These are phyloP conservation scores for Chalciporus pseudorubinellus DNA, from an alignment of 768 basidiomycete species.

Conservation along the genomic window DNA sequence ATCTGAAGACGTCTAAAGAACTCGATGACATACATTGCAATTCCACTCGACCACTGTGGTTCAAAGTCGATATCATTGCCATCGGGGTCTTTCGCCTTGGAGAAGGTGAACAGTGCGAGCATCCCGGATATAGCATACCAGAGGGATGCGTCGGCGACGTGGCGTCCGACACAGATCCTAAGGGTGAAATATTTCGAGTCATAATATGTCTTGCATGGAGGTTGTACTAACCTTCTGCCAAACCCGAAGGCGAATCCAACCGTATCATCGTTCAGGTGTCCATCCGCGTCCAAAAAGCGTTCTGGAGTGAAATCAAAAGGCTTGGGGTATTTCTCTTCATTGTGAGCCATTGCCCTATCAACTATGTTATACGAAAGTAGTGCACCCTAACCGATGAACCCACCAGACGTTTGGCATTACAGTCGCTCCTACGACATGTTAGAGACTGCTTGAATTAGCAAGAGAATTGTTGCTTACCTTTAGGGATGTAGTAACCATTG, in stretches of 20 bases:
- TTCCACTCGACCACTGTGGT: conserved; percentile 14
- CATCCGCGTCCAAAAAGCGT: conserved; percentile 26
- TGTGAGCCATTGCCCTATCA: conserved; percentile 33
- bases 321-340: conserved; percentile 31
- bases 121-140: conserved; percentile 28
- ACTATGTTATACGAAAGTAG: neutral
- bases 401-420: conserved; percentile 30
- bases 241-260: conserved; percentile 22
- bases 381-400: neutral
- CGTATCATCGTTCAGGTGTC: conserved; percentile 23
- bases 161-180: conserved; percentile 22
- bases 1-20: no score
- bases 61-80: conserved; percentile 24
- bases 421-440: conserved; percentile 16
- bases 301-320: conserved; percentile 34
- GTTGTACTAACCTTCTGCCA: conserved; percentile 18
- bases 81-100: conserved; percentile 18
- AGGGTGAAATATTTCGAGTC: no score
- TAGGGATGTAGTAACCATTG: conserved; percentile 29
- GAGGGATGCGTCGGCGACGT: conserved; percentile 27
- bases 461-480: conserved; percentile 8
- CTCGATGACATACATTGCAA: conserved; percentile 13
- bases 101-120: conserved; percentile 29
- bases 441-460: neutral
- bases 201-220: no score